phyloP scores from a whole-genome alignment of 179 eudicot species.

The Camellia oleifera region DNA sequence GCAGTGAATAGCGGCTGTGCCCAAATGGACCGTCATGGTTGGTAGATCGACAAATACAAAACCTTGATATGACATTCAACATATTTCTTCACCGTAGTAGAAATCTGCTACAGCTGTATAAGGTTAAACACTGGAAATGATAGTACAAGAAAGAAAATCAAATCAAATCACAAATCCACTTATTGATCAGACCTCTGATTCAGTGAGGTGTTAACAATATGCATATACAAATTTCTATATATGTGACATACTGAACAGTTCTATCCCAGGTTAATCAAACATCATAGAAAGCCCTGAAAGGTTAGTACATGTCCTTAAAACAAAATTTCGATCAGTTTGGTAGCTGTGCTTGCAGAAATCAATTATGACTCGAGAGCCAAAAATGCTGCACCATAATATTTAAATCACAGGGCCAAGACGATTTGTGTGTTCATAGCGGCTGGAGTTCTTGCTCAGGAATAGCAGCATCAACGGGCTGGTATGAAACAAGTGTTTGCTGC shows the following conservation, averaged over 20 bases:
- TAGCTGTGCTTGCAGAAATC: neutral
- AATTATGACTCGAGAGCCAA: neutral
- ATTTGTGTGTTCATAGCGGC: slow-evolving; percentile 37
- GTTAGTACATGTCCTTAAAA: neutral
- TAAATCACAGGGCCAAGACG: neutral
- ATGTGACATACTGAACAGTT: neutral
- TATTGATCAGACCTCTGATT: neutral
- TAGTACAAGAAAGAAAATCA: neutral
- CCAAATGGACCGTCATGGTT: too few species aligned
- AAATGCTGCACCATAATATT: slow-evolving; percentile 3
- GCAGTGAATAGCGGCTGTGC: too few species aligned
- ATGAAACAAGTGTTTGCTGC: slow-evolving; percentile 39
- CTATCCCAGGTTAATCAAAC: neutral
- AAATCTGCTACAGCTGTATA: neutral
- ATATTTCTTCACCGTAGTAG: neutral
- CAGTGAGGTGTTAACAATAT: neutral
- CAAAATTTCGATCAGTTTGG: neutral
- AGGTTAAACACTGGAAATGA: neutral
- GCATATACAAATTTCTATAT: neutral
- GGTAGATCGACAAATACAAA: neutral
- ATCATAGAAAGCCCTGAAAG: neutral
- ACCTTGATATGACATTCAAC: neutral
- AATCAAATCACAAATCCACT: neutral
- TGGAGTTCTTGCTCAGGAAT: slow-evolving; percentile 86
- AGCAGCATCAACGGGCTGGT: slow-evolving; percentile 63